Evolutionary conservation across 139 green algal species (phyloP).

Genomic region (Penium margaritaceum): DNA sequence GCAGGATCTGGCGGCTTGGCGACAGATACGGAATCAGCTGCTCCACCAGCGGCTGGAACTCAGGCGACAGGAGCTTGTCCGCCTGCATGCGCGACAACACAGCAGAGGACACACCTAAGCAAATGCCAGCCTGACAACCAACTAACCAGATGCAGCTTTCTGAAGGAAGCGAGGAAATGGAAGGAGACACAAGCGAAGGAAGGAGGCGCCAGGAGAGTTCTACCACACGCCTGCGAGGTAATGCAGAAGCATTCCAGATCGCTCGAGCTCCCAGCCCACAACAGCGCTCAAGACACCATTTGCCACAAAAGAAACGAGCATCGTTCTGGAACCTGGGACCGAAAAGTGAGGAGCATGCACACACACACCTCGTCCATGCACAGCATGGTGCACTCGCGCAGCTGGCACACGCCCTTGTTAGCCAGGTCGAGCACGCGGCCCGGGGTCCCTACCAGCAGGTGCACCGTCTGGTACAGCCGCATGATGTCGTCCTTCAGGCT

Average conservation of each 20-base stretch:
- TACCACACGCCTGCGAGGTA: no score
- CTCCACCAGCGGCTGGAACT: constrained; percentile 94
- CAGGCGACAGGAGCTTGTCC: constrained; percentile 89
- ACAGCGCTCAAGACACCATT: no score
- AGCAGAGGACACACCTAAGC: not conserved
- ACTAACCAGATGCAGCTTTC: no score
- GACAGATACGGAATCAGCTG: constrained; percentile 82
- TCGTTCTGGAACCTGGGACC: no score
- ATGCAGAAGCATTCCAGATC: no score
- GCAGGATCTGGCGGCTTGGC: constrained; percentile 83
- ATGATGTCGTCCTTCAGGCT: constrained; percentile 97
- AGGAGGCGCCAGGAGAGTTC: no score
- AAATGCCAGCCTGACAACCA: not conserved
- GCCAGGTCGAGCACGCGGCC: constrained; percentile 93
- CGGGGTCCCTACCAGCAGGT: constrained; percentile 90
- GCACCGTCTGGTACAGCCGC: constrained; percentile 82
- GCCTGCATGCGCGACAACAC: constrained; percentile 55
- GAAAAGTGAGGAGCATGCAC: no score
- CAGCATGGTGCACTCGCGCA: constrained; percentile 74
- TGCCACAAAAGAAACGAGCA: no score
- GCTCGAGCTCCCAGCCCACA: no score
- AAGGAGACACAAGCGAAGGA: no score
- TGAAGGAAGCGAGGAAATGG: no score
- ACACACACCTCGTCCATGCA: constrained; percentile 90
- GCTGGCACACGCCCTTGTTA: constrained; percentile 83